phyloP scores from a whole-genome alignment of 805 yeast genomes.

The Monosporozyma unispora region DNA sequence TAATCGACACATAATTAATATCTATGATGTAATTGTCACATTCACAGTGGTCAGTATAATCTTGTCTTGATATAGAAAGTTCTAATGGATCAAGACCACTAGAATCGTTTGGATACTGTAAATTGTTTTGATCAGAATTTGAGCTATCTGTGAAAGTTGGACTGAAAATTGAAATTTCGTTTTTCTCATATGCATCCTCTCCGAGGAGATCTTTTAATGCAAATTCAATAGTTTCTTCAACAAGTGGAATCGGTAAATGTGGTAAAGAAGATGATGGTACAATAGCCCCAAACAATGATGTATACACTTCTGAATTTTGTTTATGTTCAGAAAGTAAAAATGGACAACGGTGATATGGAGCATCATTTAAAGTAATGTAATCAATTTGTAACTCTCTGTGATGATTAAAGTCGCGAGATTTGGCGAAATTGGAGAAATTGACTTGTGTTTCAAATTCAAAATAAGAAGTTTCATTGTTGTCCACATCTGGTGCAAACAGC shows the following conservation, averaged over 20 bases:
- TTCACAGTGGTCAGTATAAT: neutral
- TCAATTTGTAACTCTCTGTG: constrained; percentile 47
- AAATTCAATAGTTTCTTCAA: constrained; percentile 38
- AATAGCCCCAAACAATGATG: constrained; percentile 43
- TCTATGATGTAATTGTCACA: constrained; percentile 30
- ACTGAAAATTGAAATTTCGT: neutral
- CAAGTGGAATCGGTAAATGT: constrained; percentile 51
- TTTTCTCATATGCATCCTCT: constrained; percentile 8
- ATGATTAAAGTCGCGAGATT: constrained; percentile 36
- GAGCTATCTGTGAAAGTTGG: neutral
- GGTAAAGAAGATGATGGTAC: constrained; percentile 58
- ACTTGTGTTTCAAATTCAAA: constrained; percentile 51
- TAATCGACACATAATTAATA: constrained; percentile 38
- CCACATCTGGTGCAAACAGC: constrained; percentile 17
- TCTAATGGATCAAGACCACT: neutral
- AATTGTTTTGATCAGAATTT: neutral
- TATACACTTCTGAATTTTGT: constrained; percentile 38
- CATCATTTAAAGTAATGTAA: constrained; percentile 65
- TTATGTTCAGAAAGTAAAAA: constrained; percentile 51
- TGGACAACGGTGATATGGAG: constrained; percentile 72
- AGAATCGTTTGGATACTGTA: neutral
- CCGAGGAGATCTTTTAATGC: constrained; percentile 33
- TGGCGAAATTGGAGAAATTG: constrained; percentile 48
- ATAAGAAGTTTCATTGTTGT: constrained; percentile 18
- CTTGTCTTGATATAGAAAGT: neutral